phyloP scores from a whole-genome alignment of 148 eudicot genomes.

The Oxyria digyna region DNA sequence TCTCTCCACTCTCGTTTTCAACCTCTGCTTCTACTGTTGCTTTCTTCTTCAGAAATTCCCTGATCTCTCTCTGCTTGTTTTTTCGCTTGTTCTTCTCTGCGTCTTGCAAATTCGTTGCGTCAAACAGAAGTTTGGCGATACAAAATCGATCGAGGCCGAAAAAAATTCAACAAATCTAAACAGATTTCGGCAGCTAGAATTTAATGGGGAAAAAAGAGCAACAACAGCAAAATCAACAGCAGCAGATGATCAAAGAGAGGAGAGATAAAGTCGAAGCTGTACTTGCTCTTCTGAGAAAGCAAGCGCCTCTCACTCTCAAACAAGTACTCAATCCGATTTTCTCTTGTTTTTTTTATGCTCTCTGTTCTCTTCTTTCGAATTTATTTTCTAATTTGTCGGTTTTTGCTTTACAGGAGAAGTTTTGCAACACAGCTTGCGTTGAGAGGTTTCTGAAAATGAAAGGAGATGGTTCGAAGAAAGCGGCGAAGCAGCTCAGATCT shows the following conservation, averaged over 20 bases:
- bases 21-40: conserved; percentile 1
- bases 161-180: background rate
- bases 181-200: background rate
- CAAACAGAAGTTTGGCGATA: background rate
- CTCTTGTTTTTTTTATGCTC: background rate
- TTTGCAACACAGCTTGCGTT: conserved; percentile 75
- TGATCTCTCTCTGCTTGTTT: background rate
- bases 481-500: conserved; percentile 67
- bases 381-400: background rate
- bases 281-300: conserved; percentile 57
- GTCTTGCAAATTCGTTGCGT: background rate
- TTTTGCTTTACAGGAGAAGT: conserved; percentile 54
- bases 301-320: conserved; percentile 74
- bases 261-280: conserved; percentile 55
- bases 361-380: background rate
- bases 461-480: conserved; percentile 78
- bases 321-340: conserved; percentile 53
- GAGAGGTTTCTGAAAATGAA: conserved; percentile 66
- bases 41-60: conserved; percentile 9
- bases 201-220: conserved; percentile 63
- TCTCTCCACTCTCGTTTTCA: background rate
- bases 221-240: conserved; percentile 8
- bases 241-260: conserved; percentile 19
- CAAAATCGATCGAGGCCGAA: background rate
- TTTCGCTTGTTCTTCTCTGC: background rate